phyloP scores from a whole-genome alignment of 768 basidiomycete species.

The Neoboletus magnificus region DNA sequence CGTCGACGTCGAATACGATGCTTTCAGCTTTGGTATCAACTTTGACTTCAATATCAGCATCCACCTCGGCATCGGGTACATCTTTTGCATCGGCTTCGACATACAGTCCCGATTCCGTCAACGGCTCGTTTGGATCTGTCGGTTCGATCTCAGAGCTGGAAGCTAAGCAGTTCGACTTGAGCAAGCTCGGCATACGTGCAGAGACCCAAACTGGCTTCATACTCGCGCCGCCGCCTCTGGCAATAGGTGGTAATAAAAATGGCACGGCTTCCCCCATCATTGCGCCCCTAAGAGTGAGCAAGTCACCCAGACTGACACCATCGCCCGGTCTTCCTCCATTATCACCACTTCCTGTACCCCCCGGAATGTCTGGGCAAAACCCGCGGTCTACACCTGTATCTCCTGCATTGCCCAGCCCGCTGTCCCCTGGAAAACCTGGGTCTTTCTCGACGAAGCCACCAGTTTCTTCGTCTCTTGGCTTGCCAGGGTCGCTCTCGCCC shows the following conservation, averaged over 20 bases:
- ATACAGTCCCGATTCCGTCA: constrained; percentile 3
- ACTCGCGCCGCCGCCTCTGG: constrained; percentile 25
- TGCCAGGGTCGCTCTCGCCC: constrained; percentile 17
- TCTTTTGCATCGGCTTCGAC: constrained; percentile 21
- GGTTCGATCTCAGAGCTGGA: constrained; percentile 25
- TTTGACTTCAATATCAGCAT: constrained; percentile 14
- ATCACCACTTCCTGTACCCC: constrained; percentile 14
- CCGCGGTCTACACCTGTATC: constrained; percentile 8
- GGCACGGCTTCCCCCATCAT: constrained; percentile 7
- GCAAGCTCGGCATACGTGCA: constrained; percentile 2
- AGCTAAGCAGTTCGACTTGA: constrained; percentile 16
- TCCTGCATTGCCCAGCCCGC: constrained; percentile 8
- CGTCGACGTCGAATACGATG: constrained; percentile 2
- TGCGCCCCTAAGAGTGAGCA: constrained; percentile 26
- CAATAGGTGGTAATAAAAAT: constrained; percentile 9
- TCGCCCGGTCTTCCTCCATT: constrained; percentile 15
- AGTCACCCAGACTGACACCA: constrained; percentile 22
- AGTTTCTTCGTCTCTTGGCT: constrained; percentile 2
- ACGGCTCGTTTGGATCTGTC: constrained; percentile 14
- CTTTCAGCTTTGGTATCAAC: constrained; percentile 12
- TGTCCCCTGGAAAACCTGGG: constrained; percentile 8
- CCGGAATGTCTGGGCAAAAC: neutral
- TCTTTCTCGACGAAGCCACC: constrained; percentile 8
- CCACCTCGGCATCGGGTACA: constrained; percentile 9
- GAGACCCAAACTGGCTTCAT: constrained; percentile 16